Conservation (phyloP, 179 eudicot species). For the Patellifolia procumbens region DNA sequence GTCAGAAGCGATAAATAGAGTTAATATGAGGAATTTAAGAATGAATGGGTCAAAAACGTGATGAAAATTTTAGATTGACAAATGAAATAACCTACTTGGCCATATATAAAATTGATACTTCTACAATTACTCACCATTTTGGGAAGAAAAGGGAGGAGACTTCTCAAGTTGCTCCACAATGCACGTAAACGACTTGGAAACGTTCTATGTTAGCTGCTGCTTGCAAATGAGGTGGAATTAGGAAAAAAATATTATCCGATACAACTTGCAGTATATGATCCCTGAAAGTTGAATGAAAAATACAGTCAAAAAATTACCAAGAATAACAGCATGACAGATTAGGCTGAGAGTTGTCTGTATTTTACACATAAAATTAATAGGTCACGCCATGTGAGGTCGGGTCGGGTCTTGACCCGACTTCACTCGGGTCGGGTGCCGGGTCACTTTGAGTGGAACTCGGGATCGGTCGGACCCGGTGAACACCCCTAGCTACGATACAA, state of each 20-base stretch:
- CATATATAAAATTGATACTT: not conserved
- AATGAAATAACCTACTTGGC: slow-evolving; percentile 18
- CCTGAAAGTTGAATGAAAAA: not conserved
- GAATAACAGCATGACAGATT: not conserved
- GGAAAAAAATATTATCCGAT: not conserved
- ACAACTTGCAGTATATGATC: not conserved
- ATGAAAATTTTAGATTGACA: slow-evolving; percentile 15
- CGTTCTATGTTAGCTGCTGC: not conserved
- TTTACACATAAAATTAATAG: too few species aligned
- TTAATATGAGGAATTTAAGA: not conserved
- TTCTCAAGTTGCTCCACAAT: slow-evolving; percentile 15
- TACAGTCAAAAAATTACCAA: not conserved
- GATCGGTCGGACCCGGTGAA: too few species aligned
- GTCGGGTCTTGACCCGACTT: too few species aligned
- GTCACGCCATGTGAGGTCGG: too few species aligned
- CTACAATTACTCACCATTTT: not conserved
- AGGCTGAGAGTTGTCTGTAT: too few species aligned
- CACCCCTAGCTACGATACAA: too few species aligned
- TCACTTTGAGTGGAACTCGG: too few species aligned
- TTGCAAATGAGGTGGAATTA: not conserved
- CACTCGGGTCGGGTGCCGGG: too few species aligned
- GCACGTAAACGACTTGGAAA: slow-evolving; percentile 4
- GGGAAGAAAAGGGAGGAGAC: not conserved
- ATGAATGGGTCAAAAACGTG: slow-evolving; percentile 25
- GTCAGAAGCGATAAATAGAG: slow-evolving; percentile 7